Base-by-base conservation (phyloP, 441 rosid genomes). In the Croton laevigatus region DNA sequence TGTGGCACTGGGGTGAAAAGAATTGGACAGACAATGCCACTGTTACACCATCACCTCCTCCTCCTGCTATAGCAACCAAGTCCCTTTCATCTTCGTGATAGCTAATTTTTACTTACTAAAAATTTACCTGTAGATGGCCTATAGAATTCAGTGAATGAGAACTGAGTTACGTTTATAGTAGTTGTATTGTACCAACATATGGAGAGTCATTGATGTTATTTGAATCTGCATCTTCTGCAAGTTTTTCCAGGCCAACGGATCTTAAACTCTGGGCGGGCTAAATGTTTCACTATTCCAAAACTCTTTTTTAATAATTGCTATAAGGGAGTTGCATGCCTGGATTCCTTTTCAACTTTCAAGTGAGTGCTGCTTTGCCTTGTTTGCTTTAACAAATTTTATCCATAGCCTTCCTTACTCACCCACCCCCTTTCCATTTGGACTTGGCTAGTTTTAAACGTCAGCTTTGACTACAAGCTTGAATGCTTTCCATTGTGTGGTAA, bases 1-100 rank as follows among this genome's bases (percentile, higher is more conserved):
- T 92, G 66, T 83, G 89, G 93, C 96, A 92, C 69, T 92, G 97
- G 97, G 93, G 93, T 46, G 96, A 90, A 20, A 90, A 75, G 45
- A 90, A 90, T 59, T 79, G 81, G 80, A 90, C 94, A 16, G 87
- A 85, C 27, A 87, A 87, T 76, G 79, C 86, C n/a, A 84, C 89
- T 36, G 65, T 76, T 71, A 69, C 76, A 42, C 75, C 76, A 11
- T 62, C 81, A 13, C 80, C 77, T 1, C 83, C 79, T 27, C 63
- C 76, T 11, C 83, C 78, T 1, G 62, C 75, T 6, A 59, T 78
- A 37, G 70, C 76, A 11, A 23, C 69, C 3, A 68, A 73, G n/a
- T 75, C 76, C 44, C 76, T 82, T 32, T 52, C 77, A 38, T 78
- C 86, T 57, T 68, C 72, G 46, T 89, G 81, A 81, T 34, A 57